phyloP scores from a whole-genome alignment of 345 rosid species.

The Xanthoceras sorbifolium region DNA sequence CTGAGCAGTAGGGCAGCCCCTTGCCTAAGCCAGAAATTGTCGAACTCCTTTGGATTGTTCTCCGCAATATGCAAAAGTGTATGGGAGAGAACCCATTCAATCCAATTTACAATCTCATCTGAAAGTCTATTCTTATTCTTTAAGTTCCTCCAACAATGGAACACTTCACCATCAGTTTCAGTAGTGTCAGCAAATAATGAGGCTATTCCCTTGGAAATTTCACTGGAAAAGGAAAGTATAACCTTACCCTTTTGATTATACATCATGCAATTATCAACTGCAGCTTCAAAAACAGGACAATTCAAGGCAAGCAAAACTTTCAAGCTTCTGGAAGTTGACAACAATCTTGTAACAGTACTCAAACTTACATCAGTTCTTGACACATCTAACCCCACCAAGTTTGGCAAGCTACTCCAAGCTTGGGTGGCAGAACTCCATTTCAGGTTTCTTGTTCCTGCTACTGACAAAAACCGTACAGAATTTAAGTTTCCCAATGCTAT shows the following conservation, averaged over 20 bases:
- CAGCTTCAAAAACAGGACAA: conserved; percentile 38
- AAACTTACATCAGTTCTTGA: conserved; percentile 40
- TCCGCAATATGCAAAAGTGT: conserved; percentile 36
- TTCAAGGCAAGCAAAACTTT: conserved; percentile 33
- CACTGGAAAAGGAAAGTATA: conserved; percentile 25
- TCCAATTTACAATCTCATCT: conserved; percentile 28
- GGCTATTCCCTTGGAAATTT: conserved; percentile 28
- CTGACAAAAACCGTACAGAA: conserved; percentile 33
- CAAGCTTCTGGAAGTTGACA: conserved; percentile 25
- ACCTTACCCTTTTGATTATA: conserved; percentile 31
- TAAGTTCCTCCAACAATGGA: conserved; percentile 27
- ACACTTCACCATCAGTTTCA: conserved; percentile 9
- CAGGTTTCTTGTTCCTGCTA: conserved; percentile 40
- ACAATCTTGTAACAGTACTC: conserved; percentile 21
- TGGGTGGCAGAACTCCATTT: conserved; percentile 38
- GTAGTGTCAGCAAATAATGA: conserved; percentile 33
- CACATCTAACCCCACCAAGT: conserved; percentile 29
- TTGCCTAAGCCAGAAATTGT: conserved; percentile 39
- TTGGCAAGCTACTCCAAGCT: conserved; percentile 33
- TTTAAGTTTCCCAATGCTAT: conserved; percentile 35
- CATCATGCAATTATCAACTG: conserved; percentile 3
- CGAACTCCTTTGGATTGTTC: conserved; percentile 31
- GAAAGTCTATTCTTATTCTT: conserved; percentile 16
- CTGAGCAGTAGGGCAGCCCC: conserved; percentile 31
- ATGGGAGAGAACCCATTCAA: conserved; percentile 43